phyloP scores from a whole-genome alignment of 768 basidiomycete species.

The Pisolithus microcarpus region DNA sequence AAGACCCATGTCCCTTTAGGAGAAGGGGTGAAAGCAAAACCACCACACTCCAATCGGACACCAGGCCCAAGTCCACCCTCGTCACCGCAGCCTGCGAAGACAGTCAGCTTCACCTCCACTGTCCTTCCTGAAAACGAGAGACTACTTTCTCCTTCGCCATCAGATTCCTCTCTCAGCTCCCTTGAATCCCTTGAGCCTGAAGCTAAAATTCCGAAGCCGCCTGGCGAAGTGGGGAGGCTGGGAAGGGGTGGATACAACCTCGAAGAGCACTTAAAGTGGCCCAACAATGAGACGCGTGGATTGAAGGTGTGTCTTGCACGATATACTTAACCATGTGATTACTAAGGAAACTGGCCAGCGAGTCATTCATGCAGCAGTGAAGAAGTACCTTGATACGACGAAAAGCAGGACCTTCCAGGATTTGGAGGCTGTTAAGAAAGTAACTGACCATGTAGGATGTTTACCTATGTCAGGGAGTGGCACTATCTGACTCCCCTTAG shows the following conservation, averaged over 20 bases:
- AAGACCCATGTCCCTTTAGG: neutral
- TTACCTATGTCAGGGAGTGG: neutral
- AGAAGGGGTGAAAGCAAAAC: neutral
- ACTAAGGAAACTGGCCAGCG: neutral
- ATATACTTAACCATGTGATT: too few species aligned
- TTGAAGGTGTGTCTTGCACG: neutral
- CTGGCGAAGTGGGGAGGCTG: neutral
- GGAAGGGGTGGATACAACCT: neutral
- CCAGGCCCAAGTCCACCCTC: neutral
- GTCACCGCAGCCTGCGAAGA: neutral
- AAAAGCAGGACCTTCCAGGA: constrained; percentile 1
- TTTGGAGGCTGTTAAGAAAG: neutral
- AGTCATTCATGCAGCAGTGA: neutral
- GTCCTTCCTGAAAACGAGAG: neutral
- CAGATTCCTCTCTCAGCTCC: neutral
- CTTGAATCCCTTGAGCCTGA: neutral
- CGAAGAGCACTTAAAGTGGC: neutral
- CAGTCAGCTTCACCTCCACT: neutral
- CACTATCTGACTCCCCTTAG: neutral
- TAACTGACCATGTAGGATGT: neutral
- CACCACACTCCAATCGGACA: neutral
- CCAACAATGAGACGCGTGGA: neutral
- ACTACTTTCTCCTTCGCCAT: neutral
- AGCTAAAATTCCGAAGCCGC: neutral
- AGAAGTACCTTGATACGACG: neutral